Percentiles rank a stretch among this genome's conserved stretches.
phyloP scores from a whole-genome alignment of 2,329 filamentous ascomycete species.

The Colletotrichum sp. region DNA sequence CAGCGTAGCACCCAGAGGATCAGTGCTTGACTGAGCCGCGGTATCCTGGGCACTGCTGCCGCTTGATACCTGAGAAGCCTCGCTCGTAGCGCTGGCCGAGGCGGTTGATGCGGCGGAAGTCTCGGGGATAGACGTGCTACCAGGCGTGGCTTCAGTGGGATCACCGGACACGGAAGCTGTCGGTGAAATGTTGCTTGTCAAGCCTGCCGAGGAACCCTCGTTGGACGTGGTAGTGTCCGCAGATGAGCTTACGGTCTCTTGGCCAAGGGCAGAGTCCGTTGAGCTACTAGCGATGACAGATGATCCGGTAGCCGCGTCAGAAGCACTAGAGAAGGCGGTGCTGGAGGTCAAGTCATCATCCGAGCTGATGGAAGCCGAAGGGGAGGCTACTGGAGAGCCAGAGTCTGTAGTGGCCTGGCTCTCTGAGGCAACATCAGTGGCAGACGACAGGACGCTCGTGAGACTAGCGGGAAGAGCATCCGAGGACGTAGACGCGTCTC shows the following conservation, averaged over 20 bases:
- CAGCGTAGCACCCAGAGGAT: neutral
- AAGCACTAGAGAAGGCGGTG: neutral
- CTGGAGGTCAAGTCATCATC: neutral
- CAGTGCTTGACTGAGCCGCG: neutral
- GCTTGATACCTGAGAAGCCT: neutral
- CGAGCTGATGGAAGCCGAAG: neutral
- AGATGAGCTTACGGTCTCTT: neutral
- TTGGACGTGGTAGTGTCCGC: neutral
- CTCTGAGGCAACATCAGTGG: neutral
- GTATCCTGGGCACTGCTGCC: neutral
- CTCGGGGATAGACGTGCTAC: neutral
- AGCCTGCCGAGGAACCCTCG: neutral
- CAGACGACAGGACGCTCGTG: neutral
- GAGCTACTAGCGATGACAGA: neutral
- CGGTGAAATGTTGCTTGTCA: neutral
- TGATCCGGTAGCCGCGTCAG: neutral
- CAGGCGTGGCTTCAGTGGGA: rapidly evolving
- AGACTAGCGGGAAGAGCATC: neutral
- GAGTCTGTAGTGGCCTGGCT: neutral
- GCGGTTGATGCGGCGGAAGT: neutral
- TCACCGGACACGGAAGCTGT: neutral
- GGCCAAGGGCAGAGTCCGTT: neutral
- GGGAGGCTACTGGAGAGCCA: neutral
- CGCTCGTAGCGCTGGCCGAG: neutral
- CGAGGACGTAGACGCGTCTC: neutral